phyloP scores from a whole-genome alignment of 176 grass and related monocot species.

The Melocanna baccifera region DNA sequence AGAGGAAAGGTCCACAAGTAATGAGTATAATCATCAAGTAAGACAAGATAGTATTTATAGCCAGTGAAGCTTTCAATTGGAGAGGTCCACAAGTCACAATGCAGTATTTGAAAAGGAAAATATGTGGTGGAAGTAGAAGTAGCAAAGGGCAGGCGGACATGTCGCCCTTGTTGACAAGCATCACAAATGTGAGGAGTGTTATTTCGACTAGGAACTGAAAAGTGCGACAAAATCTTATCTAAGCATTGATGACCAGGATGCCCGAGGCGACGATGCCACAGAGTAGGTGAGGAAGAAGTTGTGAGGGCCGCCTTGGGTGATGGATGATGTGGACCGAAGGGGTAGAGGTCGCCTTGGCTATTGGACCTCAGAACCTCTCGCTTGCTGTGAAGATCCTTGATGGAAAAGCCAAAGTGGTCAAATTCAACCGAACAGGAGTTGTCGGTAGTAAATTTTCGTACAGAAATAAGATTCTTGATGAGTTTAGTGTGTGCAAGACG shows the following conservation, averaged over 20 bases:
- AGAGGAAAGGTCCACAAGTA: neutral
- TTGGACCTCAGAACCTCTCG: neutral
- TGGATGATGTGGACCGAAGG: neutral
- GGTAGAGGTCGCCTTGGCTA: neutral
- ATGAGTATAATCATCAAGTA: neutral
- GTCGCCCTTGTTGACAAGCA: neutral
- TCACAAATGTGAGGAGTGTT: accelerated
- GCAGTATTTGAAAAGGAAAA: neutral
- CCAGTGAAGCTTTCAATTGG: neutral
- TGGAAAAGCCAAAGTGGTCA: neutral
- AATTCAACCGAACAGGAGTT: neutral
- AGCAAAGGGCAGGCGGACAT: accelerated
- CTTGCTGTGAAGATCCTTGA: neutral
- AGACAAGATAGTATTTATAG: neutral
- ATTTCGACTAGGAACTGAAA: neutral
- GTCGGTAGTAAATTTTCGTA: neutral
- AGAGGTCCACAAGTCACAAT: neutral
- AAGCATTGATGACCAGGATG: neutral
- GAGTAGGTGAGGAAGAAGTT: no score
- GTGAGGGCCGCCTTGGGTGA: no score
- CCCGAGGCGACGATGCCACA: neutral
- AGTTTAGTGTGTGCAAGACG: neutral
- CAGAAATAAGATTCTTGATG: no score
- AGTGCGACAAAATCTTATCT: neutral
- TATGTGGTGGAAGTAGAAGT: neutral